These are phyloP conservation scores for Echria macrotheca DNA, from an alignment of 495 filamentous ascomycete genomes.

Conservation along the genomic window DNA sequence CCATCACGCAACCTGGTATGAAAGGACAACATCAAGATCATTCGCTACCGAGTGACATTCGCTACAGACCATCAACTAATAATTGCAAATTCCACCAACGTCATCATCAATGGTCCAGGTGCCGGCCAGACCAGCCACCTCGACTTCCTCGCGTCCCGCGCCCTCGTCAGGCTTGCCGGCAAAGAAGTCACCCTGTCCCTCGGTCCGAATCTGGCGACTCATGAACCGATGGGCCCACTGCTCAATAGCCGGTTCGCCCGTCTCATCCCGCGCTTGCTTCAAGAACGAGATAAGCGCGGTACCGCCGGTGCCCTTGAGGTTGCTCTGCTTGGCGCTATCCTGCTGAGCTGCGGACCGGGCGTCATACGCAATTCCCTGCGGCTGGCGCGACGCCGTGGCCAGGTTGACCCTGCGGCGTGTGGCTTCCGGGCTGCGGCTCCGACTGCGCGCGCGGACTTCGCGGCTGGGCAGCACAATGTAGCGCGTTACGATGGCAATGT, in stretches of 20 bases:
- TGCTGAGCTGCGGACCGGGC: conserved; percentile 11
- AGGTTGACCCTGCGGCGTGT: conserved; percentile 54
- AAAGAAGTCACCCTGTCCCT: conserved; percentile 48
- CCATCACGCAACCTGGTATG: too few species aligned
- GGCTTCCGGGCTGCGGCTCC: conserved; percentile 40
- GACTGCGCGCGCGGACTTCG: conserved; percentile 42
- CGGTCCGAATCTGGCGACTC: conserved; percentile 44
- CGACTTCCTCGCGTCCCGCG: conserved; percentile 50
- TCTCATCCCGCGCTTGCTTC: conserved; percentile 93
- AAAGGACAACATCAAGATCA: too few species aligned
- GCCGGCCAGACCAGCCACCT: conserved; percentile 74
- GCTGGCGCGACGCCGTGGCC: conserved; percentile 52
- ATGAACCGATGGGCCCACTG: conserved; percentile 73
- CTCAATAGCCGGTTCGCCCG: conserved; percentile 84
- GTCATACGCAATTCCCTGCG: conserved; percentile 32
- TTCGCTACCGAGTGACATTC: too few species aligned
- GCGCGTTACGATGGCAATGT: conserved; percentile 91
- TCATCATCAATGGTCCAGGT: conserved; percentile 79
- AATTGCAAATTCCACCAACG: conserved; percentile 54
- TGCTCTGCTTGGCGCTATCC: conserved; percentile 37
- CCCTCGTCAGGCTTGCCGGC: conserved; percentile 53
- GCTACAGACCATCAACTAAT: too few species aligned
- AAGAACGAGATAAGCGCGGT: conserved; percentile 90
- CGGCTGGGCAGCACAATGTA: conserved; percentile 78
- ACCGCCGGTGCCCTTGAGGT: conserved; percentile 84